Conservation (phyloP, 352 stramenopile species). For the Halophytophthora polymorphica region DNA sequence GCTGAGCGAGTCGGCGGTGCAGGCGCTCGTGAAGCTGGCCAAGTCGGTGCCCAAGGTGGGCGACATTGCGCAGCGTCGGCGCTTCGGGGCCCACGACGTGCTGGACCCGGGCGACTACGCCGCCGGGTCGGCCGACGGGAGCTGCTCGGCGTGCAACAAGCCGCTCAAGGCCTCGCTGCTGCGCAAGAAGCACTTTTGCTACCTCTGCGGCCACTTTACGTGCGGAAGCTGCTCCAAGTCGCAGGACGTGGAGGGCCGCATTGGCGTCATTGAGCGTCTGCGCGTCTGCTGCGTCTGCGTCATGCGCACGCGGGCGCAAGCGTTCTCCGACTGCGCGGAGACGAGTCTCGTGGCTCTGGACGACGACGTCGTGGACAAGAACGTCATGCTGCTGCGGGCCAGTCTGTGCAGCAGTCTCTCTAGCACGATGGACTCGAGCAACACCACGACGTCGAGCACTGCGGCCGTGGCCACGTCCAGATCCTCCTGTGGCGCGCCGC, state of each 20-base stretch:
- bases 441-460: no score
- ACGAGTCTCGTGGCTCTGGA: background rate
- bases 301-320: slow-evolving; percentile 23
- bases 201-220: slow-evolving; percentile 34
- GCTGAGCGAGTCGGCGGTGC: slow-evolving; percentile 14
- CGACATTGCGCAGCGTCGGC: slow-evolving; percentile 26
- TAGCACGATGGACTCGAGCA: no score
- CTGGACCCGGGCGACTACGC: slow-evolving; percentile 8
- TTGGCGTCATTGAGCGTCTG: slow-evolving; percentile 34
- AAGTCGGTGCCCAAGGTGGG: slow-evolving; percentile 32
- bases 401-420: no score
- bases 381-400: slow-evolving; percentile 17
- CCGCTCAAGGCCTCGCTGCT: slow-evolving; percentile 27
- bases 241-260: slow-evolving; percentile 37
- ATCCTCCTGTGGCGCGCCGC: no score
- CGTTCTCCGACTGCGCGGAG: slow-evolving; percentile 10
- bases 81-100: slow-evolving; percentile 24
- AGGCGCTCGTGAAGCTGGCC: slow-evolving; percentile 26
- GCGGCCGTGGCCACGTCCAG: no score
- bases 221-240: slow-evolving; percentile 33
- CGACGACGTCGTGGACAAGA: slow-evolving; percentile 13
- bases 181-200: slow-evolving; percentile 34
- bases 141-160: slow-evolving; percentile 30
- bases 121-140: slow-evolving; percentile 8
- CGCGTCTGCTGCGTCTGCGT: slow-evolving; percentile 44